Evolutionary conservation across 768 basidiomycete species (phyloP).

Genomic region (Pulveroboletus ravenelii): DNA sequence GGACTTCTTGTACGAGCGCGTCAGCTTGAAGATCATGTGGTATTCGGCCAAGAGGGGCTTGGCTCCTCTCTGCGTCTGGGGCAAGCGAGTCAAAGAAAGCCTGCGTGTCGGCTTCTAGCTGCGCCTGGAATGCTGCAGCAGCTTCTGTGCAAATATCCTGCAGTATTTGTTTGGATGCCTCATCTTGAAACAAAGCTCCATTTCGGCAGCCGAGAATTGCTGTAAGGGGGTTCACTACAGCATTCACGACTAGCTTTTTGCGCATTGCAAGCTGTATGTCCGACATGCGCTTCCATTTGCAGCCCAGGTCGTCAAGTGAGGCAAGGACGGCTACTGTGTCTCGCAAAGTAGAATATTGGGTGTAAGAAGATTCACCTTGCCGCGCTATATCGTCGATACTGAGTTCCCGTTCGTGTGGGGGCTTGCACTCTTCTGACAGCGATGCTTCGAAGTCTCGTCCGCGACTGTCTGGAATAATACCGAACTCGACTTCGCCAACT

Average conservation of each 20-base stretch:
- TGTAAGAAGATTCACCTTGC: slow-evolving; percentile 30
- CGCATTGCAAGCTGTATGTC: slow-evolving; percentile 67
- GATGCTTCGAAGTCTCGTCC: slow-evolving; percentile 63
- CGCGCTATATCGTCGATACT: slow-evolving; percentile 51
- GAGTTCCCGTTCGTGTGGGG: slow-evolving; percentile 37
- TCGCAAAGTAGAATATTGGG: slow-evolving; percentile 57
- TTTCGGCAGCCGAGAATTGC: slow-evolving; percentile 78
- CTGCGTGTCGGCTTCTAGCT: slow-evolving; percentile 40
- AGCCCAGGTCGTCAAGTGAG: slow-evolving; percentile 49
- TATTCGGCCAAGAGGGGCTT: slow-evolving; percentile 35
- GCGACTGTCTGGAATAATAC: slow-evolving; percentile 64
- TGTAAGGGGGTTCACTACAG: slow-evolving; percentile 81
- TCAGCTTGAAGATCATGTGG: slow-evolving; percentile 42
- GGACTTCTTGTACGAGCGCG: slow-evolving; percentile 51
- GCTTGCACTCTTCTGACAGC: slow-evolving; percentile 33
- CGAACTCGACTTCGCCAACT: slow-evolving; percentile 69
- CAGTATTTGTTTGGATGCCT: slow-evolving; percentile 42
- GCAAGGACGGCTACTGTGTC: slow-evolving; percentile 64
- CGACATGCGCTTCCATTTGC: slow-evolving; percentile 61
- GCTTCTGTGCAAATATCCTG: slow-evolving; percentile 68
- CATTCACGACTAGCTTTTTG: slow-evolving; percentile 77
- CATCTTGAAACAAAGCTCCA: slow-evolving; percentile 58
- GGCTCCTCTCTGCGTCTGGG: slow-evolving; percentile 18
- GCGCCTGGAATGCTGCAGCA: slow-evolving; percentile 50
- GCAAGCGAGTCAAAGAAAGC: slow-evolving; percentile 23